Base-by-base conservation (phyloP, 768 basidiomycete species). In the Boletus edulis region DNA sequence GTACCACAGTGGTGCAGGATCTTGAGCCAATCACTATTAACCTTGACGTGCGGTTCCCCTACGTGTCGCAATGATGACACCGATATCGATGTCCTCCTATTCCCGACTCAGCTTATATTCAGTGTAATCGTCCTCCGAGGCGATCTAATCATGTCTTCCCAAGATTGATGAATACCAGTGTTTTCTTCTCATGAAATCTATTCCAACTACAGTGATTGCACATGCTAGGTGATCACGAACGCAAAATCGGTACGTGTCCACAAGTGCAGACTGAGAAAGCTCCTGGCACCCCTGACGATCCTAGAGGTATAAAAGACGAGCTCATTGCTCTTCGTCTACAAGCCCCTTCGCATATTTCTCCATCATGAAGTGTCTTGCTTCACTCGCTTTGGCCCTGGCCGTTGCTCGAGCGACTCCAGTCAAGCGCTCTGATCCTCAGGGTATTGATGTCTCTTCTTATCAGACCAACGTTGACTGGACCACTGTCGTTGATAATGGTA, bases 371-470 rank as follows among this genome's bases (percentile, higher is more conserved):
- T 58, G 20, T 44, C 48, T 67, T 32, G 38, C 54, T 24, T 38
- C 49, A 29, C 56, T 69, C 20, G 51, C 54, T 27, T 42, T 67
- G 15, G 50, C 55, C 54, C 34, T 61, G 2, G 49, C 67, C 14
- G 51, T 52, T 8, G 60, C 43, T 20, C 49, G 24, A 11, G 67
- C 63, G 13, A 57, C 48, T 13, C 59, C 58, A 8, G 39, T 54
- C 43, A 62, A 65, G 53, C 76, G 76, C 13, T 73, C 77, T 7
- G 42, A 65, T 10, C 80, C 77, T 38, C 62, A 72, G 51, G 83
- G 83, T 15, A 81, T 84, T 44, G 84, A 86, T 56, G 79, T 86
- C 54, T 84, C 83, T 8, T 50, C 64, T 62, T 78, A 72, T 48
- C 84, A 85, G 56, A 60, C 73, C 13, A 62, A 58, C 58, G 66